These are phyloP conservation scores for Lavandula angustifolia DNA, from an alignment of 257 asterid genomes.

Conservation along the genomic window DNA sequence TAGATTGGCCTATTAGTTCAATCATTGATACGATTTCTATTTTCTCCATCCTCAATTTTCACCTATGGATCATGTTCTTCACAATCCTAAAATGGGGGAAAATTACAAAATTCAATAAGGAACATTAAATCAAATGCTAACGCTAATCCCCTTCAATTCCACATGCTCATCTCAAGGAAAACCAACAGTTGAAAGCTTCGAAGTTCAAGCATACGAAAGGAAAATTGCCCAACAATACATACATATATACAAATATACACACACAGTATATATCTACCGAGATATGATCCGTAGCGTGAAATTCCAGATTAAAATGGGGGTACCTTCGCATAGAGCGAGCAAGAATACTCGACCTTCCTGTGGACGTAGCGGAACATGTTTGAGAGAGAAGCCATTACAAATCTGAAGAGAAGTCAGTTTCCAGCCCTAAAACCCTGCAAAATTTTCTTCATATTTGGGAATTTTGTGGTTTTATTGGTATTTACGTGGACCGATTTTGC, in stretches of 20 bases:
- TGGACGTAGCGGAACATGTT: constrained; percentile 62
- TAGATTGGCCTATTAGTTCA: neutral
- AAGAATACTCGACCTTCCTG: constrained; percentile 62
- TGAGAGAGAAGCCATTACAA: constrained; percentile 57
- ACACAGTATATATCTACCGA: neutral
- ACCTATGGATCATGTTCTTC: constrained; percentile 14
- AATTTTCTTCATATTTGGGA: neutral
- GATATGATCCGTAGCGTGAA: neutral
- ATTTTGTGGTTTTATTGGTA: neutral
- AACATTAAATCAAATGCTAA: neutral
- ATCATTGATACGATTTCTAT: neutral
- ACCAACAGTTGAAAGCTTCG: neutral
- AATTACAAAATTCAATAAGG: no score
- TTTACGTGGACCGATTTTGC: neutral
- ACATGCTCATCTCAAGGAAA: neutral
- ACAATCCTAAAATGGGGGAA: neutral
- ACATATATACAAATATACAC: no score
- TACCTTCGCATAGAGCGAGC: constrained; percentile 61
- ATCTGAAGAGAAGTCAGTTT: constrained; percentile 3
- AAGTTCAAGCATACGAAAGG: neutral
- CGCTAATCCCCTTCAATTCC: neutral
- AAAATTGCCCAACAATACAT: neutral
- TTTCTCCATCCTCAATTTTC: neutral
- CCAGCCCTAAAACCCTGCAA: constrained; percentile 34
- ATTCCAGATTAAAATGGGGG: neutral